These are phyloP conservation scores for Annona squamosa DNA, from an alignment of 164 flowering plant genomes.

Conservation along the genomic window DNA sequence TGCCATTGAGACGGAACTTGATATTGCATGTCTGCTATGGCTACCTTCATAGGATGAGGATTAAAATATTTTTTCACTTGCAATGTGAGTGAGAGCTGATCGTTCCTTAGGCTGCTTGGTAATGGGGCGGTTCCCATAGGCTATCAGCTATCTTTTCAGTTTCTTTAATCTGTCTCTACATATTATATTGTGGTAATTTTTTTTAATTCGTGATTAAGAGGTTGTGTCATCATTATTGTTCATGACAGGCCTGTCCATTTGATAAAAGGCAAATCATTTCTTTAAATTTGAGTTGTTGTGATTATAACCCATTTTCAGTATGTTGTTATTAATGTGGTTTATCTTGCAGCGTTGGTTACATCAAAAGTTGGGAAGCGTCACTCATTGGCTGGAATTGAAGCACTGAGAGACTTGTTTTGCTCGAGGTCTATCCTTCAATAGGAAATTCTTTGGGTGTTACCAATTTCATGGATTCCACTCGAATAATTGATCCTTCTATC, in stretches of 20 bases:
- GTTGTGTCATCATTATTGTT: not conserved
- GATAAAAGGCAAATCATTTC: not conserved
- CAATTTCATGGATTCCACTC: not conserved
- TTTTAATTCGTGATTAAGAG: not conserved
- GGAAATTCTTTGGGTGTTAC: not conserved
- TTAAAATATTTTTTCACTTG: not conserved
- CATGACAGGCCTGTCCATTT: not conserved
- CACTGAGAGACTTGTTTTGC: constrained; percentile 71
- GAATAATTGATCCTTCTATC: not conserved
- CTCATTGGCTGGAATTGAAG: constrained; percentile 86
- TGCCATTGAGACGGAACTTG: not conserved
- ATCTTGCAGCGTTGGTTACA: constrained; percentile 64
- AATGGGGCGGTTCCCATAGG: too few relatives aligned
- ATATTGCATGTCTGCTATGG: not conserved
- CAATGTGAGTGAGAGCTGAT: not conserved
- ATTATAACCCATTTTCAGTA: not conserved
- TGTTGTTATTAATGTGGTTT: not conserved
- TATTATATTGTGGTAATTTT: too few relatives aligned
- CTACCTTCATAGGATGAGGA: not conserved
- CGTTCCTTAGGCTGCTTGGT: not conserved
- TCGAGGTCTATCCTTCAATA: constrained; percentile 36
- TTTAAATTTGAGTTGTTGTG: not conserved
- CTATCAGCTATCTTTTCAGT: too few relatives aligned
- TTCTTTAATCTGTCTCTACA: not conserved
- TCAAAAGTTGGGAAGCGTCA: constrained; percentile 96